Evolutionary conservation across 2,329 filamentous ascomycete species (phyloP).

Genomic region (Colletotrichum truncatum): DNA sequence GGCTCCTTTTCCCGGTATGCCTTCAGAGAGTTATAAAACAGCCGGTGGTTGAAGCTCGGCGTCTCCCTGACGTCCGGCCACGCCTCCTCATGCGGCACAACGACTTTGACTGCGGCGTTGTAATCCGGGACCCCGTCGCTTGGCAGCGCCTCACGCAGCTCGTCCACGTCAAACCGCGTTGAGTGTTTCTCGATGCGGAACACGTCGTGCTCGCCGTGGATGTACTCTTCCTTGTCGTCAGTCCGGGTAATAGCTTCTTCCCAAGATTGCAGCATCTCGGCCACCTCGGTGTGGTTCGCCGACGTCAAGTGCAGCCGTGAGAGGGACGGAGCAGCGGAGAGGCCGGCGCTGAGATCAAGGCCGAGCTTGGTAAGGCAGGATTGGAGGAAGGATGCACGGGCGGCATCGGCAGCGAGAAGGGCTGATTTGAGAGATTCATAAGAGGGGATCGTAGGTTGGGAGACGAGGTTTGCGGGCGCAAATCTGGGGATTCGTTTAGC

Average conservation of each 20-base stretch:
- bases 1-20: constrained; percentile 68
- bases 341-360: constrained; percentile 77
- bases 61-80: constrained; percentile 78
- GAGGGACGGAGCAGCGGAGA: constrained; percentile 77
- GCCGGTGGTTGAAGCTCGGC: constrained; percentile 85
- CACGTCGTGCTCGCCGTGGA: constrained; percentile 83
- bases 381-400: constrained; percentile 79
- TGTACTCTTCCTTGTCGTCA: constrained; percentile 69
- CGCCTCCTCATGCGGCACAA: constrained; percentile 75
- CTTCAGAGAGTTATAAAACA: constrained; percentile 78
- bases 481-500: constrained; percentile 67
- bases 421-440: constrained; percentile 76
- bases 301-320: constrained; percentile 86
- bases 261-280: constrained; percentile 72
- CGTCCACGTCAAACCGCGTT: constrained; percentile 66
- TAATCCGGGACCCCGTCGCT: constrained; percentile 77
- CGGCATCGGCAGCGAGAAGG: constrained; percentile 74
- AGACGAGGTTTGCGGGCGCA: constrained; percentile 78
- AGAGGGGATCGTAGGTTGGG: constrained; percentile 70
- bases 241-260: constrained; percentile 74
- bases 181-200: constrained; percentile 79
- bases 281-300: constrained; percentile 69
- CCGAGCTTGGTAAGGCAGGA: constrained; percentile 83
- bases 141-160: constrained; percentile 61
- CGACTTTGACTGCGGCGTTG: constrained; percentile 74